Percentiles rank a stretch among this genome's conserved stretches.
phyloP scores from a whole-genome alignment of 768 basidiomycete genomes.

The Boletus coccyginus region DNA sequence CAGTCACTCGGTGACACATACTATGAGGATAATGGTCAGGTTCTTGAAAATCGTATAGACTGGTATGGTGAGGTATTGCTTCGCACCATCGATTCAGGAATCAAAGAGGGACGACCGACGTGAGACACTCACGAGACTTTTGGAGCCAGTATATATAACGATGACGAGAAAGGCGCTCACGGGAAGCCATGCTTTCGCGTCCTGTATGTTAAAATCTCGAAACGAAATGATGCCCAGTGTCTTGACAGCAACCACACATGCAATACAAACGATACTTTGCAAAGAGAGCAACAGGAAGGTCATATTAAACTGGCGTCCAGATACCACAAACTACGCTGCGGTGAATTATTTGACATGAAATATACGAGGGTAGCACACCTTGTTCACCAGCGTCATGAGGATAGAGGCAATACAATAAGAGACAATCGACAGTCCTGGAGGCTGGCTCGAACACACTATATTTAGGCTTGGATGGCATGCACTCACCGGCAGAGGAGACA shows the following conservation, averaged over 20 bases:
- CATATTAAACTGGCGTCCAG: slow-evolving; percentile 92
- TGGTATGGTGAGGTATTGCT: slow-evolving; percentile 98
- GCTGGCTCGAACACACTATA: neutral
- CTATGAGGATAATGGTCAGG: slow-evolving; percentile 97
- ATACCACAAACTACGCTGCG: slow-evolving; percentile 79
- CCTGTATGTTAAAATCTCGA: slow-evolving; percentile 74
- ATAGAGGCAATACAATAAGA: slow-evolving; percentile 94
- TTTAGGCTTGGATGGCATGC: neutral
- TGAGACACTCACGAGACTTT: slow-evolving; percentile 77
- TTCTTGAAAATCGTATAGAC: slow-evolving; percentile 99
- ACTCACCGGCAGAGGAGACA: slow-evolving; percentile 26
- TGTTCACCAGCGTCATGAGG: slow-evolving; percentile 96
- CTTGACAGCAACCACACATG: slow-evolving; percentile 74
- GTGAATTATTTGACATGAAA: slow-evolving; percentile 1
- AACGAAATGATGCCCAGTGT: slow-evolving; percentile 77
- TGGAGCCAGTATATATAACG: slow-evolving; percentile 98
- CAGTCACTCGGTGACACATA: slow-evolving; percentile 37
- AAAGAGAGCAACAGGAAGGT: slow-evolving; percentile 85
- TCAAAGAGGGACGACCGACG: neutral
- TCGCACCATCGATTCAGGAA: slow-evolving; percentile 4
- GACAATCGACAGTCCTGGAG: slow-evolving; percentile 71
- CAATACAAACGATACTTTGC: slow-evolving; percentile 84
- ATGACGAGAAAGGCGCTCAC: slow-evolving; percentile 88
- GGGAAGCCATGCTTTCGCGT: slow-evolving; percentile 93
- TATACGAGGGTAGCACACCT: slow-evolving; percentile 47